Percentiles rank a stretch among this genome's conserved stretches.
Conservation (phyloP, 495 filamentous ascomycete genomes). For the Schizothecium vesticola region DNA sequence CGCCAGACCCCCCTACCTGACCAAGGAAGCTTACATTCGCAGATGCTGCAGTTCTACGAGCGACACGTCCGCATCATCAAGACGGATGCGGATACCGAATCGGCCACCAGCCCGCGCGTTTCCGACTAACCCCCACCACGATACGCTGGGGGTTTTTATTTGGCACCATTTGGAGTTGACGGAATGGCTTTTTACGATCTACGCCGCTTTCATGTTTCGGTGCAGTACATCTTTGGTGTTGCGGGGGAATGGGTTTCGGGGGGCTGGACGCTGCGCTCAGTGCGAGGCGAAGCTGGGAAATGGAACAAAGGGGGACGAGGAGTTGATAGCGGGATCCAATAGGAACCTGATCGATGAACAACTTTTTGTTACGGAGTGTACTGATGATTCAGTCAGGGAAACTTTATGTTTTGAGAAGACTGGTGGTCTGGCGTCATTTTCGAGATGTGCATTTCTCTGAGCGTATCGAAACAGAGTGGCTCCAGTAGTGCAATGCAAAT, state of each 20-base stretch:
- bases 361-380: background rate
- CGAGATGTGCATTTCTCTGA: background rate
- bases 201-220: background rate
- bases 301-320: background rate
- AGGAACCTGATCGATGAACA: background rate
- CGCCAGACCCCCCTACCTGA: background rate
- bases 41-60: constrained; percentile 61
- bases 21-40: constrained; percentile 6
- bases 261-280: background rate
- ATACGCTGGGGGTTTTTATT: background rate
- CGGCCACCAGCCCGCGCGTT: background rate
- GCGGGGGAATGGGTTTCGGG: background rate
- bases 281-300: background rate
- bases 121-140: background rate
- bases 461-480: background rate
- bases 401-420: background rate
- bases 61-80: constrained; percentile 49
- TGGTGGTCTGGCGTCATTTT: background rate
- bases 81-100: constrained; percentile 22
- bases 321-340: background rate
- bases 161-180: background rate
- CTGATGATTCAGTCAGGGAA: background rate
- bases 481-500: background rate
- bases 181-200: background rate
- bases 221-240: background rate